Conservation (phyloP, 176 grass and related monocot species). For the Calamus simplicifolius region DNA sequence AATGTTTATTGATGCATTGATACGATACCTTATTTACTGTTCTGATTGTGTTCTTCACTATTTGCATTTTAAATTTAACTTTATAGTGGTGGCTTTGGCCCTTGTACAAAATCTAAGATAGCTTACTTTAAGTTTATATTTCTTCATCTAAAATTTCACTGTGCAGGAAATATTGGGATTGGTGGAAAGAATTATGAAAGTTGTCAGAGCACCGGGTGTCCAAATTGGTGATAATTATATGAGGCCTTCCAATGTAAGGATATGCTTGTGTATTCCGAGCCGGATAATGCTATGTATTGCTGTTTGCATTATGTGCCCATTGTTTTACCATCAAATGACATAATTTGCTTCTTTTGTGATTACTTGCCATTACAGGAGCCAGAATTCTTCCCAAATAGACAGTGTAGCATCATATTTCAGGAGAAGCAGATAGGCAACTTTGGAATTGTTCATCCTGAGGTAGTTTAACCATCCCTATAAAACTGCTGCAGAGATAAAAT, state of each 20-base stretch:
- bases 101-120: too few relatives aligned
- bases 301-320: too few relatives aligned
- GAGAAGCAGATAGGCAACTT: conserved; percentile 76
- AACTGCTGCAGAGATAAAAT: too few relatives aligned
- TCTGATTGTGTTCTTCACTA: too few relatives aligned
- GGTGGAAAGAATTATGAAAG: conserved; percentile 86
- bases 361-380: conserved; percentile 44
- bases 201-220: conserved; percentile 42
- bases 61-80: too few relatives aligned
- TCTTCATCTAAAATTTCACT: neutral
- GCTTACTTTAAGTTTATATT: too few relatives aligned
- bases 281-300: too few relatives aligned
- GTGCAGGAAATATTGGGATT: conserved; percentile 87
- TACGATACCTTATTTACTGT: too few relatives aligned
- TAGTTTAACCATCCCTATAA: conserved; percentile 14
- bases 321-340: too few relatives aligned
- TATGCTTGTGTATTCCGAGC: too few relatives aligned
- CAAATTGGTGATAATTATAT: conserved; percentile 48
- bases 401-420: conserved; percentile 58
- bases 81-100: too few relatives aligned
- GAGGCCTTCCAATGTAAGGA: conserved; percentile 57
- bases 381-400: conserved; percentile 84
- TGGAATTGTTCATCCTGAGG: conserved; percentile 81
- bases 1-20: too few relatives aligned
- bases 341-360: conserved; percentile 5